Conservation (phyloP, 345 rosid genomes). For the Geranium brycei region DNA sequence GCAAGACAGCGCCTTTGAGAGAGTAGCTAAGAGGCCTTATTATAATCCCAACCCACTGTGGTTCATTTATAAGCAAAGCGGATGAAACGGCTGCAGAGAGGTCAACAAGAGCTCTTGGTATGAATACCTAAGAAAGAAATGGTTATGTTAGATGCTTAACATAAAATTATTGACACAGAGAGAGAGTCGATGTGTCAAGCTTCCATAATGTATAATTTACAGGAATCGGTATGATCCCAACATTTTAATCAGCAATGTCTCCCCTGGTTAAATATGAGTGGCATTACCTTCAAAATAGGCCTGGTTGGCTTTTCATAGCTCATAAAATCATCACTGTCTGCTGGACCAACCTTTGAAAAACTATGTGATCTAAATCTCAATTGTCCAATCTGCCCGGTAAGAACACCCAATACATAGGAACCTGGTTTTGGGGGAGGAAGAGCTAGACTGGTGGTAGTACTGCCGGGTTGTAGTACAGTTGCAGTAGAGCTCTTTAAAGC, state of each 20-base stretch:
- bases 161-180: not conserved
- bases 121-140: slow-evolving; percentile 47
- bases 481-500: slow-evolving; percentile 65
- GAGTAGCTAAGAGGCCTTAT: slow-evolving; percentile 73
- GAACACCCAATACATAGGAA: slow-evolving; percentile 86
- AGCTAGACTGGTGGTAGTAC: slow-evolving; percentile 52
- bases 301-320: slow-evolving; percentile 90
- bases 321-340: slow-evolving; percentile 91
- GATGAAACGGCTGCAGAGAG: slow-evolving; percentile 78
- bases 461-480: slow-evolving; percentile 61
- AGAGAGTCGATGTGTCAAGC: not conserved
- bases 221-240: too few relatives aligned
- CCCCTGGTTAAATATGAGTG: slow-evolving; percentile 1
- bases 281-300: slow-evolving; percentile 72
- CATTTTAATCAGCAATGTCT: too few relatives aligned
- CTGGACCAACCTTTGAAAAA: slow-evolving; percentile 92
- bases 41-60: slow-evolving; percentile 83
- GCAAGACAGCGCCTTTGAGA: slow-evolving; percentile 67
- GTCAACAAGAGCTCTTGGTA: slow-evolving; percentile 93
- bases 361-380: slow-evolving; percentile 92
- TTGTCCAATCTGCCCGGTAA: slow-evolving; percentile 87
- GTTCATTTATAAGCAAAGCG: slow-evolving; percentile 76
- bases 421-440: slow-evolving; percentile 91
- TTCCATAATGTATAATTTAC: not conserved
- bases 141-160: slow-evolving; percentile 13